Evolutionary conservation across 352 stramenopile species (phyloP).

Genomic region (Phytophthora cryptogea): DNA sequence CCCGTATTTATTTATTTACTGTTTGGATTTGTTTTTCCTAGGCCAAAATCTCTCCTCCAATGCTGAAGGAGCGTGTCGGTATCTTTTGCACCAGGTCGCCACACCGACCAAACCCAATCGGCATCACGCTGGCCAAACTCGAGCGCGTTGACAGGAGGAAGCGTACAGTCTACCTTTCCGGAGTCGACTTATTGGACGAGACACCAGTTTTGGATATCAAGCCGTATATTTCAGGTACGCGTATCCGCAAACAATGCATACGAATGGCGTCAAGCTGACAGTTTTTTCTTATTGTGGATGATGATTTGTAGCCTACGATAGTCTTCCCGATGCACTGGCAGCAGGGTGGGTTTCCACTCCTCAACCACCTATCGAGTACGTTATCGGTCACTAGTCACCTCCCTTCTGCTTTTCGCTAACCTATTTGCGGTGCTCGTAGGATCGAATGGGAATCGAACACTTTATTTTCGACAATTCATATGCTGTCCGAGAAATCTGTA

Average conservation of each 20-base stretch:
- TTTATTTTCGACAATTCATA: conserved; percentile 31
- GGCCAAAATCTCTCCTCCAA: conserved; percentile 74
- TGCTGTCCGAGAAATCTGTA: conserved; percentile 42
- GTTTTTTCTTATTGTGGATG: not conserved
- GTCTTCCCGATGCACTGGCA: conserved; percentile 44
- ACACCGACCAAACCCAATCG: conserved; percentile 97
- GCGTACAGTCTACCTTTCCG: conserved; percentile 79
- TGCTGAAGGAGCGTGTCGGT: conserved; percentile 83
- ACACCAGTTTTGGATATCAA: conserved; percentile 99
- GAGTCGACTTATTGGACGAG: conserved; percentile 94
- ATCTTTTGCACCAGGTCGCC: conserved; percentile 97
- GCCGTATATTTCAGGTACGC: conserved; percentile 92
- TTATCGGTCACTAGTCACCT: not conserved
- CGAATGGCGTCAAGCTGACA: not conserved
- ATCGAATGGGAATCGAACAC: conserved; percentile 52
- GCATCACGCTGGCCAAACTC: conserved; percentile 90
- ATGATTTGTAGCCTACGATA: conserved; percentile 47
- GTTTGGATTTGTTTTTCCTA: conserved; percentile 16
- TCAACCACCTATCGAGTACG: conserved; percentile 46
- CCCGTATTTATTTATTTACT: not conserved
- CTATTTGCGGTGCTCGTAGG: conserved; percentile 15
- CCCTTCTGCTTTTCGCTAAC: not conserved
- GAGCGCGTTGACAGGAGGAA: conserved; percentile 69
- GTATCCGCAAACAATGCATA: not conserved
- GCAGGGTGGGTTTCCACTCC: conserved; percentile 49